phyloP scores from a whole-genome alignment of 2,329 filamentous ascomycete species.

The Arthroderma uncinatum region DNA sequence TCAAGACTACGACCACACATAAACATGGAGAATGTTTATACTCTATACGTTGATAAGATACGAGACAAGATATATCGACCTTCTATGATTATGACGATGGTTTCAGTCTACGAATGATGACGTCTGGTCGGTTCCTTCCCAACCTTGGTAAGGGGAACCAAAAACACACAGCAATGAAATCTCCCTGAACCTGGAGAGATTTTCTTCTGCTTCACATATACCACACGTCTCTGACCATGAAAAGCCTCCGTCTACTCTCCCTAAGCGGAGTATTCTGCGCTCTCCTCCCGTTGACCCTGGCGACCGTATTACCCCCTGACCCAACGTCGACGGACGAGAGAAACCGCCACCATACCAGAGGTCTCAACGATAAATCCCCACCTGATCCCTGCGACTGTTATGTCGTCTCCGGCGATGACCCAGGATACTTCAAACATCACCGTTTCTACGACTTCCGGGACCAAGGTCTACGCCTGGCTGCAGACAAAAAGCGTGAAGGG shows the following conservation, averaged over 20 bases:
- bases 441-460: constrained; percentile 42
- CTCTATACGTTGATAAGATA: not conserved
- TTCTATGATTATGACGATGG: not conserved
- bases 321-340: not conserved
- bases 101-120: not conserved
- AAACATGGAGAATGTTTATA: not conserved
- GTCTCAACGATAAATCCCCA: not conserved
- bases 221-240: not conserved
- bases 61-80: too few relatives aligned
- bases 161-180: not conserved
- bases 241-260: not conserved
- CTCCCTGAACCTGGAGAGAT: not conserved
- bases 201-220: not conserved
- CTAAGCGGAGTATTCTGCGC: not conserved
- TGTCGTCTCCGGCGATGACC: constrained; percentile 32
- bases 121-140: not conserved
- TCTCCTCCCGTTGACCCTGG: not conserved
- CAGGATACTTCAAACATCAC: constrained; percentile 41
- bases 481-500: not conserved
- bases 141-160: not conserved
- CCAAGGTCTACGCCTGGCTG: not conserved
- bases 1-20: not conserved
- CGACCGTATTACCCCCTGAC: too few relatives aligned
- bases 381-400: constrained; percentile 38
- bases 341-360: not conserved